A percentile compares a stretch with the other conserved stretches of the same genome.
phyloP scores from a whole-genome alignment of 2,329 filamentous ascomycete genomes.

The Fusarium sp. region DNA sequence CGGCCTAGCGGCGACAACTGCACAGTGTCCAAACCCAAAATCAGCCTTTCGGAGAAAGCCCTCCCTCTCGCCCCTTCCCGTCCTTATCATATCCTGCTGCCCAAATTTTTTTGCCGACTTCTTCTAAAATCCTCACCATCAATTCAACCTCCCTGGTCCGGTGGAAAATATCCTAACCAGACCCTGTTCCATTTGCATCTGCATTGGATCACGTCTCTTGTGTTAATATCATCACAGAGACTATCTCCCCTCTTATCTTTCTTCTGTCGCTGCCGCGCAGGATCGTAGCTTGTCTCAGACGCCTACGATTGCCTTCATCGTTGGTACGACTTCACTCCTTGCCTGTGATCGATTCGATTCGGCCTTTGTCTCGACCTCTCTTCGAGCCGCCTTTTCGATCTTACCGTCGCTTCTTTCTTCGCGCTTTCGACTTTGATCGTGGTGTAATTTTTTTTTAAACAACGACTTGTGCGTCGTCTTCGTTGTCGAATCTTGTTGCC shows the following conservation, averaged over 20 bases:
- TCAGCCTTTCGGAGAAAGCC: slow-evolving; percentile 36
- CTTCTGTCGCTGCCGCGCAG: slow-evolving; percentile 49
- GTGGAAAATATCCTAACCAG: slow-evolving; percentile 55
- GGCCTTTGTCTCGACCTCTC: slow-evolving; percentile 44
- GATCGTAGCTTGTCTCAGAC: slow-evolving; percentile 54
- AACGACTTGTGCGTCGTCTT: slow-evolving; percentile 32
- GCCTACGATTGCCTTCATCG: slow-evolving; percentile 48
- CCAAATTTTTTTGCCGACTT: slow-evolving; percentile 56
- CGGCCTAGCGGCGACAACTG: slow-evolving; percentile 5
- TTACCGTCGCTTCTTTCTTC: slow-evolving; percentile 46
- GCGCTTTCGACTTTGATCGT: slow-evolving; percentile 34
- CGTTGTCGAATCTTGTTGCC: slow-evolving; percentile 38
- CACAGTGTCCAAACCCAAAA: slow-evolving; percentile 38
- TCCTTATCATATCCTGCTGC: slow-evolving; percentile 56
- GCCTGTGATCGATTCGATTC: slow-evolving; percentile 45
- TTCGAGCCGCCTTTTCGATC: slow-evolving; percentile 45
- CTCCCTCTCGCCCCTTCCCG: slow-evolving; percentile 50
- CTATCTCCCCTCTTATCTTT: slow-evolving; percentile 47
- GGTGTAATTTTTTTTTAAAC: slow-evolving; percentile 27
- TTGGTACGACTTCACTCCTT: slow-evolving; percentile 51
- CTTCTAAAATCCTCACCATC: slow-evolving; percentile 57
- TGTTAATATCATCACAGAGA: slow-evolving; percentile 52
- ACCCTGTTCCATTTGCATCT: slow-evolving; percentile 51
- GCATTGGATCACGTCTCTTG: slow-evolving; percentile 55
- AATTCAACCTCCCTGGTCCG: slow-evolving; percentile 55